Base-by-base conservation (phyloP, 208 protist species). In the Endotrypanum monterogeii region DNA sequence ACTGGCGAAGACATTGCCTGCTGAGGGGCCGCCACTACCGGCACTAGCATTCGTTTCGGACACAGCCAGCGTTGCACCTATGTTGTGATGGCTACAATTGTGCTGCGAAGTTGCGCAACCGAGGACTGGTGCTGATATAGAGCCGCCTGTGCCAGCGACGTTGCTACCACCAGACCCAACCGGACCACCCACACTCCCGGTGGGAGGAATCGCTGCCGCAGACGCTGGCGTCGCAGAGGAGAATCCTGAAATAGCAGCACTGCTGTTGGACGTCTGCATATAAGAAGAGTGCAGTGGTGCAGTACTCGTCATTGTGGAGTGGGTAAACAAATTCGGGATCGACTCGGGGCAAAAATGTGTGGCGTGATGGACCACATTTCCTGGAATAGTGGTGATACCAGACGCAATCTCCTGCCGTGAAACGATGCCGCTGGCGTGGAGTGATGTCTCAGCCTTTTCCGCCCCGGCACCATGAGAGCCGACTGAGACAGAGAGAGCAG, bases 381-480 rank as follows among this genome's bases (percentile, higher is more conserved):
- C 44, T 28, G 63, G 41, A 4, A 37, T 39, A 28, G 44, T 44
- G 25, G 18, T 54, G 1, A 37, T 57, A 28, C 30, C 48, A 39
- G 65, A 12, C 48, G 41, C 16, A 2, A 14, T 25, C 65, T 70
- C 65, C 28, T 68, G 63, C 41, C 46, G 63, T 14, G 25, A 68
- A n/a, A 3, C 44, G 39, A 14, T n/a, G 63, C 25, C 51, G 23
- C 39, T 54, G 28, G 2, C 44, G 65, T 57, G 25, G n/a, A 9
- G 65, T 39, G 30, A 70, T n/a, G 4, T n/a, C 50, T 70, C 65
- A 20, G 32, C 18, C 48, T 41, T 70, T 25, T 48, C 65, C 20
- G 65, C 18, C 65, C n/a, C 65, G 28, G 44, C 48, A 54, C 62
- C 62, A 41, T 52, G 32, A 54, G 62, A 4, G 41, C 62, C 25